Evolutionary conservation across 2,329 filamentous ascomycete species (phyloP), one percentile per base, ranked within the genome.

Genomic region (Aspergillus felis): DNA sequence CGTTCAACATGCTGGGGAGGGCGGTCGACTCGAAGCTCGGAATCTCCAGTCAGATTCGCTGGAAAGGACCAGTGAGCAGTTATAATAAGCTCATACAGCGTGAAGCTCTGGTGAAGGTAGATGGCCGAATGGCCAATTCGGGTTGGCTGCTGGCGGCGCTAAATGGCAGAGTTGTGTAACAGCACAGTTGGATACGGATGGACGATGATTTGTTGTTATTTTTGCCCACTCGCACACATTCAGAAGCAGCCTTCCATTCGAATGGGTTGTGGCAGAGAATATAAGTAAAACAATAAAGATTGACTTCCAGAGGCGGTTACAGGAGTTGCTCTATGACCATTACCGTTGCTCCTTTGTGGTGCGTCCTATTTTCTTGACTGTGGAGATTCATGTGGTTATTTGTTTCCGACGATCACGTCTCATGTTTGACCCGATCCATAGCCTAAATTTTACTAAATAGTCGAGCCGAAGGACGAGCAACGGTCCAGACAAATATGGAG

Each of bases 161-260:
- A 47, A 47, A 14, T 7, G 24, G 3, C 8, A 44, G 22, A 22
- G 47, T 10, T 46, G 44, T 47, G 44, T 38, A 41, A 46, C 47
- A 22, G 20, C 35, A 56, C 35, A 22, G 56, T 54, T 59, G 57
- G 57, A 51, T 51, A 49, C 46, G 27, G 25, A 24, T 25, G 47
- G 50, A 56, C 27, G 22, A 28, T 29, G 41, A 47, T 51, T 29
- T 54, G 38, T 54, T 54, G 56, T 17, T 35, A 50, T 53, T 44
- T 41, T 22, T 50, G 29, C 51, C n/a, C 35, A 25, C 8, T 53
- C 35, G n/a, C 46, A 22, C 38, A 52, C n/a, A 1, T 46, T 51
- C 47, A 42, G 5, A 25, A 50, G 51, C 38, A 27, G 47, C 29
- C 25, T 51, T 41, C 55, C 53, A 32, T 49, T 25, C 29, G 41